phyloP scores from a whole-genome alignment of 495 filamentous ascomycete species.

The Xylaria curta region DNA sequence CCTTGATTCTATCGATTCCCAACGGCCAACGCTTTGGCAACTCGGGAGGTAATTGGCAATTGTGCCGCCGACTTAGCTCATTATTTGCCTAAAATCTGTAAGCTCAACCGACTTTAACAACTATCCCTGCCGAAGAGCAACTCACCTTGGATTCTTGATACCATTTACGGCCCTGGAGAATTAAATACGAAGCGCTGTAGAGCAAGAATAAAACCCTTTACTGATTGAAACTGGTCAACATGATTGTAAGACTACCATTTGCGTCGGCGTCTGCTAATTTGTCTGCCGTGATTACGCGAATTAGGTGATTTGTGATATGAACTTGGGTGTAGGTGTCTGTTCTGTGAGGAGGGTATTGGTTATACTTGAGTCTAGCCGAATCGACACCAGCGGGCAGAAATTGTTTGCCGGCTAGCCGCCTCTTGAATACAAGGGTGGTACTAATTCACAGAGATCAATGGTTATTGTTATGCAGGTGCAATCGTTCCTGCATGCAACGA shows the following conservation, averaged over 20 bases:
- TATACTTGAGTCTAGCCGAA: background rate
- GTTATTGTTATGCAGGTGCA: background rate
- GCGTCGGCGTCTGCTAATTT: background rate
- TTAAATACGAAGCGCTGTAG: background rate
- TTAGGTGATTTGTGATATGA: background rate
- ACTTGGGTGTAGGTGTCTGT: background rate
- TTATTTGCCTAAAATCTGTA: background rate
- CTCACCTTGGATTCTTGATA: background rate
- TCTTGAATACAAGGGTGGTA: background rate
- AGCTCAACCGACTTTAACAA: background rate
- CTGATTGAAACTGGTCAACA: background rate
- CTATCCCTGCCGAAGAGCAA: background rate
- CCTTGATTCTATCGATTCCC: constrained; percentile 48
- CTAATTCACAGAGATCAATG: background rate
- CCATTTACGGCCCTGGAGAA: background rate
- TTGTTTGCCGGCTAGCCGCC: background rate
- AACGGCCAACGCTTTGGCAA: constrained; percentile 48
- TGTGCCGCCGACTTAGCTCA: background rate
- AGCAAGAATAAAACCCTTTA: background rate
- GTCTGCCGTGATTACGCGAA: background rate
- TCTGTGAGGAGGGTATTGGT: no score
- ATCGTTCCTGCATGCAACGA: background rate
- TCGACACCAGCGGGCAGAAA: background rate
- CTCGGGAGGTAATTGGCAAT: constrained; percentile 43
- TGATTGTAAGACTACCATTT: background rate